Conservation (phyloP, 148 eudicot genomes). For the Vaccinium vitisidaea region DNA sequence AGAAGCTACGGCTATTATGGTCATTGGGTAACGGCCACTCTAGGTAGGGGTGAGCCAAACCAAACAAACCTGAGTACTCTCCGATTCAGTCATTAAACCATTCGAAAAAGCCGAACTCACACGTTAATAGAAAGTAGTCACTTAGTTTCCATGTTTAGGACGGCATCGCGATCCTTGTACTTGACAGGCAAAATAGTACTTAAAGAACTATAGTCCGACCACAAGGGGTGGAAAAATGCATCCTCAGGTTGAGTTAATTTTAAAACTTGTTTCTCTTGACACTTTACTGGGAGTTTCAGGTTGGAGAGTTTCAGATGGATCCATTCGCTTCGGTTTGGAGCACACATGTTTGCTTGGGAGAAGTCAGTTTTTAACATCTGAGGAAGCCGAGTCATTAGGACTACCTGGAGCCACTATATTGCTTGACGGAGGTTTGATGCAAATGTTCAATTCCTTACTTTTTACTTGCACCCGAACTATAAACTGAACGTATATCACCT, state of each 20-base stretch:
- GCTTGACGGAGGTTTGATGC: slow-evolving; percentile 87
- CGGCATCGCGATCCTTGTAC: background rate
- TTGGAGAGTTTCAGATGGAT: slow-evolving; percentile 65
- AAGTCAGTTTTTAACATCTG: slow-evolving; percentile 71
- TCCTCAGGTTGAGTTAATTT: background rate
- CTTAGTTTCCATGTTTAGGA: background rate
- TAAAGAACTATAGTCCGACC: background rate
- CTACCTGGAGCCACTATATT: slow-evolving; percentile 58
- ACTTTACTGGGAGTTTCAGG: slow-evolving; percentile 40
- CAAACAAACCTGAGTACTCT: too few relatives aligned
- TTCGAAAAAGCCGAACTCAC: too few relatives aligned
- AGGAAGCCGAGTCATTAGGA: slow-evolving; percentile 62
- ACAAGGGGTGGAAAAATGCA: background rate
- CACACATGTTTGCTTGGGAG: slow-evolving; percentile 71
- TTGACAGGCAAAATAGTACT: background rate
- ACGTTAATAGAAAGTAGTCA: too few relatives aligned
- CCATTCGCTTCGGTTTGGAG: slow-evolving; percentile 73
- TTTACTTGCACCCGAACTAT: background rate
- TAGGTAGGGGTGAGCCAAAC: too few relatives aligned
- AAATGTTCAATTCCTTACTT: background rate
- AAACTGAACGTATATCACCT: background rate
- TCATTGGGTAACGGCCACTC: too few relatives aligned
- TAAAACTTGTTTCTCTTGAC: background rate
- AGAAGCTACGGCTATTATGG: too few relatives aligned
- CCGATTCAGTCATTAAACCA: too few relatives aligned